phyloP scores from a whole-genome alignment of 1,139 yeast genomes.

The Hyphopichia fennica region DNA sequence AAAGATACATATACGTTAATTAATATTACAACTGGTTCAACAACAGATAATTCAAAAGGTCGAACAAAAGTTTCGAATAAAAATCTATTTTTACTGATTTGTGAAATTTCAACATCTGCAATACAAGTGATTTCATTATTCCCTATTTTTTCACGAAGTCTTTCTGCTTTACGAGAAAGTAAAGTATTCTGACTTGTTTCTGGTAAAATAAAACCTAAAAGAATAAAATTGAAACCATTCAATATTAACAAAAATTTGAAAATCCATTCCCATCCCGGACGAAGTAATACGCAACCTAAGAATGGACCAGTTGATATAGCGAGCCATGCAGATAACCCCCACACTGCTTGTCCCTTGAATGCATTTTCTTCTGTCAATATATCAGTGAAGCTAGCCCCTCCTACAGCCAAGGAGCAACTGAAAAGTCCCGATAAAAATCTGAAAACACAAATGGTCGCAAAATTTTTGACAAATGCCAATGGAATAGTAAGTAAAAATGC shows the following conservation, averaged over 20 bases:
- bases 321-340: neutral
- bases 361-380: conserved; percentile 4
- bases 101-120: conserved; percentile 41
- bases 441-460: conserved; percentile 39
- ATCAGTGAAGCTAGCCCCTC: conserved; percentile 32
- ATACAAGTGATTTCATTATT: conserved; percentile 36
- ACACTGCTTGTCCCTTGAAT: neutral
- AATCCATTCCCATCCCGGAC: conserved; percentile 43
- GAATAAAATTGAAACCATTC: conserved; percentile 29
- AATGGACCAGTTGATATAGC: conserved; percentile 17
- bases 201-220: conserved; percentile 41
- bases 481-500: conserved; percentile 36
- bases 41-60: conserved; percentile 28
- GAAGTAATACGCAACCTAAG: conserved; percentile 27
- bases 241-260: conserved; percentile 45
- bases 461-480: conserved; percentile 39
- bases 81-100: conserved; percentile 21
- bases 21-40: conserved; percentile 34
- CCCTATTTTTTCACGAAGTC: conserved; percentile 48
- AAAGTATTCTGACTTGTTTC: conserved; percentile 52
- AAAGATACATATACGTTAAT: conserved; percentile 31
- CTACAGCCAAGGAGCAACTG: conserved; percentile 45
- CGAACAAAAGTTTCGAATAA: conserved; percentile 25
- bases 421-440: conserved; percentile 41
- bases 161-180: conserved; percentile 44